Conservation (phyloP, 306 rosid genomes). For the Adenanthera pavonina region DNA sequence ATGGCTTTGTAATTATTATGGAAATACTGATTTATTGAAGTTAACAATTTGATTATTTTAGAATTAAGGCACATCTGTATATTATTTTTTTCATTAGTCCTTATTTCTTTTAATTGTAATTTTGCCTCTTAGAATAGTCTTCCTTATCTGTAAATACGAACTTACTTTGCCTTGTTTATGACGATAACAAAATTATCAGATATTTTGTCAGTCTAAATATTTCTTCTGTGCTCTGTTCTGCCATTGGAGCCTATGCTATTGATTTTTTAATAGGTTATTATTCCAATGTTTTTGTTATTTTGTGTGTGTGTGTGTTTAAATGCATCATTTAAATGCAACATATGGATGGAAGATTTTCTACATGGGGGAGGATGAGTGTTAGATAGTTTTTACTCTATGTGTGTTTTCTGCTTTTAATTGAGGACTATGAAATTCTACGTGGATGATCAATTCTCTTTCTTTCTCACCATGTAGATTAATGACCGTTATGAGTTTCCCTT, state of each 20-base stretch:
- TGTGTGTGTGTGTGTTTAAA: not conserved
- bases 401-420: conserved; percentile 20
- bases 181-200: not conserved
- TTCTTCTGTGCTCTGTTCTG: not conserved
- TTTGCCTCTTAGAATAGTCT: not conserved
- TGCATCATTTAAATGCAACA: conserved; percentile 18
- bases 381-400: not conserved
- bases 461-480: conserved; percentile 65
- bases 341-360: conserved; percentile 16
- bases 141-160: not conserved
- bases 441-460: conserved; percentile 7
- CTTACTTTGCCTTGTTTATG: not conserved
- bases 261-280: not conserved
- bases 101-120: not conserved
- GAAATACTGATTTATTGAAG: conserved; percentile 11
- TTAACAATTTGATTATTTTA: not conserved
- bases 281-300: not conserved
- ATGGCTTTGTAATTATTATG: conserved; percentile 13
- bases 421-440: conserved; percentile 6
- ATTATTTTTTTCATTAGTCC: not conserved
- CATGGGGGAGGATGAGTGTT: conserved; percentile 29
- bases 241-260: not conserved
- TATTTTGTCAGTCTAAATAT: not conserved
- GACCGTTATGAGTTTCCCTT: conserved; percentile 98
- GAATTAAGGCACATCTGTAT: not conserved